Conservation (phyloP, 116 monocot genomes). For the Zostera marina region DNA sequence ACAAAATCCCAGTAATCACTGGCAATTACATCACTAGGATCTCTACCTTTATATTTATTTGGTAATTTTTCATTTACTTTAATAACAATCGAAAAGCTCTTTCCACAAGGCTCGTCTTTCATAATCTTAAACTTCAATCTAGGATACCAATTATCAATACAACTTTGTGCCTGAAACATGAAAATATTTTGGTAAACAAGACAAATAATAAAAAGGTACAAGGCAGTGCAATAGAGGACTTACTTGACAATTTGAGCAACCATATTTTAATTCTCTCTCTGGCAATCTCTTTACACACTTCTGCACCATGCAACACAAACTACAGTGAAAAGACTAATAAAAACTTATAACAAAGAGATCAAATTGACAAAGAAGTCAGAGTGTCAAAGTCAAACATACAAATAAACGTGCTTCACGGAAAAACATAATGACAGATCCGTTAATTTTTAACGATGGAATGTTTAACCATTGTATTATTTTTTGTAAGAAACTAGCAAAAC, state of each 20-base stretch:
- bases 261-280: slow-evolving; percentile 3
- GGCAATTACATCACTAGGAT: slow-evolving; percentile 32
- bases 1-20: slow-evolving; percentile 75
- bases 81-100: slow-evolving; percentile 27
- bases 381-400: too few species aligned
- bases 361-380: too few species aligned
- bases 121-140: slow-evolving; percentile 46
- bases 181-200: not conserved
- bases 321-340: not conserved
- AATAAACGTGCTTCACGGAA: too few species aligned
- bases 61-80: slow-evolving; percentile 45
- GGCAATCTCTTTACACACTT: not conserved
- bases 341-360: not conserved
- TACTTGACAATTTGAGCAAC: slow-evolving; percentile 76
- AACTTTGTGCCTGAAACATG: slow-evolving; percentile 22
- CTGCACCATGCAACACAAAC: not conserved
- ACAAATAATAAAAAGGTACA: slow-evolving; percentile 1
- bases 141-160: slow-evolving; percentile 42
- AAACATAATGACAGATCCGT: too few species aligned
- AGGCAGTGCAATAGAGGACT: slow-evolving; percentile 20
- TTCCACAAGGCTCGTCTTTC: slow-evolving; percentile 23
- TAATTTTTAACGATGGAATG: too few species aligned
- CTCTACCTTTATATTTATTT: slow-evolving; percentile 23
- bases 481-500: too few species aligned
- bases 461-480: too few species aligned